Conservation (phyloP, 2,329 filamentous ascomycete species). For the Cladorrhinum sp. region DNA sequence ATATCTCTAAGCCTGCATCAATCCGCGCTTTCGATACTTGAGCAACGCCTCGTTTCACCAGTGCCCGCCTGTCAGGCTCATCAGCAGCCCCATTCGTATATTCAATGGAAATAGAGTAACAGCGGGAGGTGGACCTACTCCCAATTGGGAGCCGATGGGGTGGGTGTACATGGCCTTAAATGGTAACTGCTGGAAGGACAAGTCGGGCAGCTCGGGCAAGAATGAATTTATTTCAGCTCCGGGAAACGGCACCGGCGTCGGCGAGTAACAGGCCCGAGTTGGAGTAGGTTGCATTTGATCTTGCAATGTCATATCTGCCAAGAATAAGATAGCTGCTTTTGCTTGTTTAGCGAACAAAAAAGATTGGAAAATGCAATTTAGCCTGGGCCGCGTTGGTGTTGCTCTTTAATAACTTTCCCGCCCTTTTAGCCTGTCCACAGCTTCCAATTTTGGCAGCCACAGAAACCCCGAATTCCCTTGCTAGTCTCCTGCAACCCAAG, state of each 20-base stretch:
- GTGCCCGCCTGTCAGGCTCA: background rate
- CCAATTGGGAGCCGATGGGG: background rate
- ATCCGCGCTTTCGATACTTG: background rate
- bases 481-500: slow-evolving; percentile 2
- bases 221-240: background rate
- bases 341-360: slow-evolving; percentile 9
- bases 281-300: slow-evolving; percentile 10
- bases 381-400: slow-evolving; percentile 11
- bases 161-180: background rate
- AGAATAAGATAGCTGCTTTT: background rate
- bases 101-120: background rate
- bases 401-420: slow-evolving; percentile 12
- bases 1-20: background rate
- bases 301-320: no score
- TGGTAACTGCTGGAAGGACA: background rate
- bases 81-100: background rate
- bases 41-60: background rate
- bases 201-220: slow-evolving; percentile 2
- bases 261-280: slow-evolving; percentile 1
- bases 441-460: slow-evolving; percentile 22
- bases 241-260: slow-evolving; percentile 8
- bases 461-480: background rate
- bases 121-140: background rate
- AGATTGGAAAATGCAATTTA: slow-evolving; percentile 11
- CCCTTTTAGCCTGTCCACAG: slow-evolving; percentile 24